phyloP scores from a whole-genome alignment of 805 yeast genomes.

The Saccharomycopsis fodiens region DNA sequence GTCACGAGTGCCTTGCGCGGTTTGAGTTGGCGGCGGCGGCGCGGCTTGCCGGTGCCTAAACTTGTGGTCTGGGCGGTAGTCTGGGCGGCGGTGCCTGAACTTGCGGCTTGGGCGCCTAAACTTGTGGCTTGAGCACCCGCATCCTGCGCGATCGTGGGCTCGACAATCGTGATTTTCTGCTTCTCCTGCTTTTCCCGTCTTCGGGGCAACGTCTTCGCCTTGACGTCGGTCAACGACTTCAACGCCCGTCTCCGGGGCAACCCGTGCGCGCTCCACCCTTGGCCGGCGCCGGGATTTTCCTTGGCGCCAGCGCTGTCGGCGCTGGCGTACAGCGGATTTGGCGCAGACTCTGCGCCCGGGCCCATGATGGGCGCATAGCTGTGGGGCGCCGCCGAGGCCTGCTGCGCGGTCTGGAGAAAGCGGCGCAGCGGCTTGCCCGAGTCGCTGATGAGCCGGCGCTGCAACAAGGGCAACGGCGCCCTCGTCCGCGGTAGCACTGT shows the following conservation, averaged over 20 bases:
- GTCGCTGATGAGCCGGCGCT: slow-evolving; percentile 9
- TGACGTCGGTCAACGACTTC: neutral
- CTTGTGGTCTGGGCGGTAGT: slow-evolving; percentile 4
- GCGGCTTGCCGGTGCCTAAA: slow-evolving; percentile 23
- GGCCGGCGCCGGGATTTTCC: neutral
- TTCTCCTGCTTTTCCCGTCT: neutral
- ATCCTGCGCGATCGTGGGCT: neutral
- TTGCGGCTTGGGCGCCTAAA: slow-evolving; percentile 1
- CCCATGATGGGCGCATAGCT: neutral
- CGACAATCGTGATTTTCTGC: neutral
- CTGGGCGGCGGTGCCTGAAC: neutral
- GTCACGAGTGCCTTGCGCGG: slow-evolving; percentile 90
- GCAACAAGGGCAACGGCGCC: no score
- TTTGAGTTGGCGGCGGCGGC: slow-evolving; percentile 58
- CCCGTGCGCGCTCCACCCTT: slow-evolving; percentile 15
- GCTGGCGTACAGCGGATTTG: no score
- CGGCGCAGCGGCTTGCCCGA: slow-evolving; percentile 15
- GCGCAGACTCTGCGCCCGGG: neutral
- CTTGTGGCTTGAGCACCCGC: neutral
- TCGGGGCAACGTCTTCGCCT: neutral
- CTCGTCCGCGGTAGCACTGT: no score
- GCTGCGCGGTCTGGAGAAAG: slow-evolving; percentile 18
- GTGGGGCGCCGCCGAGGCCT: neutral
- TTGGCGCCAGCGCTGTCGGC: no score
- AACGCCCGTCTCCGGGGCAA: slow-evolving; percentile 3